A percentile compares a stretch with the other conserved stretches of the same genome.
Evolutionary conservation across 2,329 filamentous ascomycete species (phyloP).

Genomic region (Exophiala sideris): DNA sequence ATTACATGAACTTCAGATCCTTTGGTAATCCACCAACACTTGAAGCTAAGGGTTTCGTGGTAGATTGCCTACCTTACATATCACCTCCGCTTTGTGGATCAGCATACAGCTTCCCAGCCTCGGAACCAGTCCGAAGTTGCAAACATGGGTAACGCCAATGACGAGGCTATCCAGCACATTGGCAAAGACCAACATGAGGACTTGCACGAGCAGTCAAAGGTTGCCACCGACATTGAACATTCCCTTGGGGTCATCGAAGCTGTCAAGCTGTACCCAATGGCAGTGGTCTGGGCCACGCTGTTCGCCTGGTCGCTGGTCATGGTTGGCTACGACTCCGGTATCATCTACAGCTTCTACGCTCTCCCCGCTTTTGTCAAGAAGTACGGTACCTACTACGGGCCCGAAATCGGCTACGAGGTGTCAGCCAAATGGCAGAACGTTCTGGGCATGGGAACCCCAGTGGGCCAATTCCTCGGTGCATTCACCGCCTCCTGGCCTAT

Average conservation of each 20-base stretch:
- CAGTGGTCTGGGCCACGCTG: conserved; percentile 51
- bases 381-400: conserved; percentile 18
- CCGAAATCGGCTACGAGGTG: conserved; percentile 44
- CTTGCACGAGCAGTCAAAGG: conserved; percentile 30
- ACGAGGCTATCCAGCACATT: conserved; percentile 1
- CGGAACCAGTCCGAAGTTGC: neutral
- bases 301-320: conserved; percentile 30
- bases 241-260: conserved; percentile 72
- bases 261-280: conserved; percentile 79
- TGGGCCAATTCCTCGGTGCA: conserved; percentile 66
- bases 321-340: conserved; percentile 41
- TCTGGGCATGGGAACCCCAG: conserved; percentile 54
- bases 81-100: neutral
- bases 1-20: neutral
- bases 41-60: no score
- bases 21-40: no score
- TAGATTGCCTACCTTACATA: neutral
- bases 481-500: conserved; percentile 63
- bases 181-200: conserved; percentile 11
- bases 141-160: conserved; percentile 4
- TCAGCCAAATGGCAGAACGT: conserved; percentile 57
- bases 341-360: conserved; percentile 31
- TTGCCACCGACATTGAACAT: conserved; percentile 49
- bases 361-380: conserved; percentile 34
- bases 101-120: neutral